Base-by-base conservation (phyloP, 2,329 filamentous ascomycete genomes). In the Chrysoporthe puriensis region DNA sequence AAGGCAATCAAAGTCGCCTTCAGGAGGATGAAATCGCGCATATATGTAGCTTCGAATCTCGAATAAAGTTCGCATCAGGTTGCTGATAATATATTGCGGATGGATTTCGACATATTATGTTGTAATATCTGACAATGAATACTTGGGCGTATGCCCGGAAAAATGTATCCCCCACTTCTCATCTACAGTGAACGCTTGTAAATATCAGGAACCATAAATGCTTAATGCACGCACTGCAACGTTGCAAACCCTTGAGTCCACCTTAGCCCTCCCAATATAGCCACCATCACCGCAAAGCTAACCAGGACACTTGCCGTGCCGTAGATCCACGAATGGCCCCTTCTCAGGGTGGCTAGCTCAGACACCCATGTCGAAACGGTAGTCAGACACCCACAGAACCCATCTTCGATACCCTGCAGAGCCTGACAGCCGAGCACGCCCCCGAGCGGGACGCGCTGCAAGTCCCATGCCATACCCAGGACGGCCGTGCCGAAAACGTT, bases 401-500 rank as follows among this genome's bases (percentile, higher is more conserved):
- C 89, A 78, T 91, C 88, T 77, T 88, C 83, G 13, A 91, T 77
- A 2, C 89, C 89, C 73, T 86, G 84, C 68, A 90, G 73, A 1
- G 89, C 82, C 76, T 88, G 86, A 72, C 88, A 94, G 0, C 88
- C 88, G 0, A 89, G 74, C 1, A 86, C 76, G 1, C 86, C 85
- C 4, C 81, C 82, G 1, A 83, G 71, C 0, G 83, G 85, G 0
- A 84, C 85, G 74, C 93, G 93, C 71, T 93, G 91, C 62, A 97
- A 80, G 74, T 96, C 91, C 81, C 87, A 97, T 42, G 88, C 86
- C 84, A 93, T 89, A 16, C 88, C 94, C 62, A 96, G 77, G 18
- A 97, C 78, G 0, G 85, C 85, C 0, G 92, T 94, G 4, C 94
- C 95, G 16, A 90, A 76, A 4, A 96, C 82, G 74, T 98, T 98